Evolutionary conservation across 805 yeast genomes (phyloP).

Genomic region (Yamadazyma scolyti): DNA sequence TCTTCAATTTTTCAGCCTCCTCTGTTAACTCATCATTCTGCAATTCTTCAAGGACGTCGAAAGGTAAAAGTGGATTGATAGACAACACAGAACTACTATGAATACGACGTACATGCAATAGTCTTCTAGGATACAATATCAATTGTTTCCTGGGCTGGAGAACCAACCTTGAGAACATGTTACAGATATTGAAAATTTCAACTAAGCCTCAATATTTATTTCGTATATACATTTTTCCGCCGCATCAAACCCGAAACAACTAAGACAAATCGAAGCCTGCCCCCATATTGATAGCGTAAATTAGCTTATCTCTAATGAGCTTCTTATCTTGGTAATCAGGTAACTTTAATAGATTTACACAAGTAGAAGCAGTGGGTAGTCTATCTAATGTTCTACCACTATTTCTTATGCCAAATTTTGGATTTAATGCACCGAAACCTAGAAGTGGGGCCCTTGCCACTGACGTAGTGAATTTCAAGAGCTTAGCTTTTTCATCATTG

Average conservation of each 20-base stretch:
- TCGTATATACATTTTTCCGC: too few relatives aligned
- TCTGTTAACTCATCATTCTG: slow-evolving; percentile 28
- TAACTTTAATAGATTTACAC: slow-evolving; percentile 80
- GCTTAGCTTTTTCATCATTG: slow-evolving; percentile 55
- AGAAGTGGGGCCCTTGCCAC: slow-evolving; percentile 88
- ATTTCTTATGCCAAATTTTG: slow-evolving; percentile 76
- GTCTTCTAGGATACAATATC: too few relatives aligned
- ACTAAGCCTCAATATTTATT: too few relatives aligned
- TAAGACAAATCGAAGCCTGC: slow-evolving; percentile 85
- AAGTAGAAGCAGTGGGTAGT: slow-evolving; percentile 90
- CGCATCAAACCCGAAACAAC: slow-evolving; percentile 1
- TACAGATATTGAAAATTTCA: too few relatives aligned
- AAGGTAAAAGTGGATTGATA: slow-evolving; percentile 39
- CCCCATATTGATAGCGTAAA: slow-evolving; percentile 75
- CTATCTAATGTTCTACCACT: slow-evolving; percentile 54
- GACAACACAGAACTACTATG: slow-evolving; percentile 1
- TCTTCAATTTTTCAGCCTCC: slow-evolving; percentile 23
- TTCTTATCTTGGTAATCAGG: slow-evolving; percentile 75
- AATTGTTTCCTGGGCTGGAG: too few relatives aligned
- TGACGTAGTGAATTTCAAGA: slow-evolving; percentile 87
- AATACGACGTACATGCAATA: too few relatives aligned
- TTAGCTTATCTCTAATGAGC: slow-evolving; percentile 55
- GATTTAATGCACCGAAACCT: slow-evolving; percentile 74
- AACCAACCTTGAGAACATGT: too few relatives aligned
- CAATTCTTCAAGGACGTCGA: slow-evolving; percentile 37